These are phyloP conservation scores for Candida parachauliodes DNA, from an alignment of 805 yeast species.

Conservation along the genomic window DNA sequence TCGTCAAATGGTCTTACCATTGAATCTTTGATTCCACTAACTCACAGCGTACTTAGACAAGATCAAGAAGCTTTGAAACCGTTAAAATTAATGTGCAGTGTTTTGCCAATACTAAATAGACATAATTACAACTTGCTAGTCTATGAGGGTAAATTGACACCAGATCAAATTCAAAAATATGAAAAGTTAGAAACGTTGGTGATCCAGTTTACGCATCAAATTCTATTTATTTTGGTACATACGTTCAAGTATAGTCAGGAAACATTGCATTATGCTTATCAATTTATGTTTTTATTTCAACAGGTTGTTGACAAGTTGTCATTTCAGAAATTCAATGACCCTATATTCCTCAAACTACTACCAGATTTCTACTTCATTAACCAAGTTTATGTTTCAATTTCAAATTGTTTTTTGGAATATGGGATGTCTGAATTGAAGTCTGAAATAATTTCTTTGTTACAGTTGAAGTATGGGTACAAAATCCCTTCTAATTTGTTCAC, in stretches of 20 bases:
- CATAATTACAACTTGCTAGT: neutral
- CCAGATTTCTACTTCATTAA: slow-evolving; percentile 2
- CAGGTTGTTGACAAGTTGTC: neutral
- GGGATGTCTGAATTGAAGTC: neutral
- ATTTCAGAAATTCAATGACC: neutral
- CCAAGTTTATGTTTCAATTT: slow-evolving; percentile 1
- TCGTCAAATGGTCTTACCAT: neutral
- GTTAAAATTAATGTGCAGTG: neutral
- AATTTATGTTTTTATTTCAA: slow-evolving; percentile 1
- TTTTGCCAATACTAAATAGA: slow-evolving; percentile 1
- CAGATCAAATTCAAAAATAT: neutral
- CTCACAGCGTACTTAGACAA: neutral
- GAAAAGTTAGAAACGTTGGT: neutral
- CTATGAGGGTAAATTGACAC: neutral
- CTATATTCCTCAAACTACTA: neutral
- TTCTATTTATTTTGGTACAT: neutral
- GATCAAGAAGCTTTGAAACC: neutral
- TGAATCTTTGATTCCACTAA: neutral
- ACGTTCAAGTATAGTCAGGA: slow-evolving; percentile 1
- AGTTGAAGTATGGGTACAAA: slow-evolving; percentile 1
- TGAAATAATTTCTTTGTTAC: neutral
- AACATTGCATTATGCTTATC: slow-evolving; percentile 3
- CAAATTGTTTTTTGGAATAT: neutral
- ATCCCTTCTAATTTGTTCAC: neutral
- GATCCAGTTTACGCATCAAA: neutral